Evolutionary conservation across 257 asterid genomes (phyloP), one percentile per base, ranked within the genome.

Genomic region (Mitragyna speciosa): DNA sequence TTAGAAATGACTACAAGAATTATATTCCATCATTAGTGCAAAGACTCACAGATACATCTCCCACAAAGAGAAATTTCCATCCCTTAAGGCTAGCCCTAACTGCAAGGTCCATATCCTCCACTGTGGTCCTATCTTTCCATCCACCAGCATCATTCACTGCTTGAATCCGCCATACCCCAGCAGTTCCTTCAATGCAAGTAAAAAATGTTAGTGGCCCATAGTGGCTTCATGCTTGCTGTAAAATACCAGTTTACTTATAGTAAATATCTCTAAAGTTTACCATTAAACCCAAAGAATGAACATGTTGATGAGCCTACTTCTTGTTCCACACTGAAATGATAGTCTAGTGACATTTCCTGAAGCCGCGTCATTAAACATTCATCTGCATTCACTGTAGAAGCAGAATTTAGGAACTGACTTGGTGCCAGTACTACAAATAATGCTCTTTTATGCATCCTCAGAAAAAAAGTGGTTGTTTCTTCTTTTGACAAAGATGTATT

Each of bases 31-130:
- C 67, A 74, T 45, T 36, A 68, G 26, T 65, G 39, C 45, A 31
- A 36, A 66, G 59, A 87, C 94, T 90, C 82, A 91, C 96, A 12
- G 80, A 84, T 56, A 91, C 79, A 72, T 91, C 94, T 17, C 96
- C 96, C 26, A 88, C 89, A 41, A 88, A 91, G 61, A 91, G 80
- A 70, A 90, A 91, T 84, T 90, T 91, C 96, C 96, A 91, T 41
- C 96, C 94, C 89, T 79, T 90, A 59, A 91, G 93, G 87, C 94
- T 90, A 56, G 92, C 94, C 85, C 97, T 84, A 63, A 91, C 96
- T 22, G 97, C 97, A 71, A 91, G 90, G 86, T 92, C 97, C 97
- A 92, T 92, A 83, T 91, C 97, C 85, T 92, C 97, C 10, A 92
- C 93, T 22, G 97, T 92, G 61, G 97, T 92, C 70, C 97, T 83